Base-by-base conservation (phyloP, 73 alveolate species). In the Durusdinium trenchii region DNA sequence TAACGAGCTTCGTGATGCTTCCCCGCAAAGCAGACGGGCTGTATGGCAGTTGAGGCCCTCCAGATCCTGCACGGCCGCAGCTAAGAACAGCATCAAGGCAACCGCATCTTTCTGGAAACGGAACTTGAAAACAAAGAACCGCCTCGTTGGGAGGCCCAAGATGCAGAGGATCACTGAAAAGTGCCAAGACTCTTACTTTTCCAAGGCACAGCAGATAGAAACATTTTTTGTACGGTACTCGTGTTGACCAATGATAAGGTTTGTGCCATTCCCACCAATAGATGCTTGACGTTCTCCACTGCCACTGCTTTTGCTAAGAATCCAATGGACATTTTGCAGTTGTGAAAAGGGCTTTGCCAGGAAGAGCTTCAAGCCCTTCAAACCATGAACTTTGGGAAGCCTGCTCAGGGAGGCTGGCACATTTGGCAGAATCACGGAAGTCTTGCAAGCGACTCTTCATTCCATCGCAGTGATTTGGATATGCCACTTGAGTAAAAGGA, bases 141-240 rank as follows among this genome's bases (percentile, higher is more conserved):
- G 79, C 42, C 9, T 10, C 42, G 28, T 9, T 30, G 1, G 12
- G 50, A 90, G 98, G 98, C 98, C 98, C 35, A 91, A 91, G 64
- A 64, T 91, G 98, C 98, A 91, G 98, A 71, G 98, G 45, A 91
- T 91, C 57, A 91, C 98, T 43, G 99, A 94, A 94, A 94, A 94
- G 94, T 94, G 99, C 83, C 93, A 78, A 73, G 99, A 94, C 84
- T 76, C 99, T 51, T 78, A 94, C 83, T 94, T 94, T 36, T 76
- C 99, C 47, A 62, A 61, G 93, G 98, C 76, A 6, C 40, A 35
- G n/a, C n/a, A n/a, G n/a, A n/a, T n/a, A n/a, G n/a, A n/a, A n/a
- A n/a, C n/a, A n/a, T n/a, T n/a, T n/a, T n/a, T n/a, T n/a, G n/a
- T n/a, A n/a, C n/a, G n/a, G n/a, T n/a, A n/a, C n/a, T n/a, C n/a